Evolutionary conservation across 345 rosid genomes (phyloP).

Genomic region (Excoecaria agallocha): DNA sequence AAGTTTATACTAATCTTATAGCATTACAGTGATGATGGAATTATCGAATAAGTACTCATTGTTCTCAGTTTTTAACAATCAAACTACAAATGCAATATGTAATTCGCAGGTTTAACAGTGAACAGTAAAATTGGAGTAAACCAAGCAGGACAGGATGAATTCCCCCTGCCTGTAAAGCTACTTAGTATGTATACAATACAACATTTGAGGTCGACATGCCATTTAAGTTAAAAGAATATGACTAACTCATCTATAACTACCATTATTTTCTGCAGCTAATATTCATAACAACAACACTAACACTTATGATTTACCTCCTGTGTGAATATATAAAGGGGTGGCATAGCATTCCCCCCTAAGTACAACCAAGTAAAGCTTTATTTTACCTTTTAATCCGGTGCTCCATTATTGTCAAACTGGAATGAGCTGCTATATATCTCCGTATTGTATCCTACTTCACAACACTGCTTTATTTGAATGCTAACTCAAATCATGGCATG

Average conservation of each 20-base stretch:
- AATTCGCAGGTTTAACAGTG: not conserved
- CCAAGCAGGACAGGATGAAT: not conserved
- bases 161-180: not conserved
- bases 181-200: not conserved
- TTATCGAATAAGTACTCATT: too few relatives aligned
- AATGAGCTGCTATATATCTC: not conserved
- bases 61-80: too few relatives aligned
- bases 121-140: not conserved
- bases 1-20: too few relatives aligned
- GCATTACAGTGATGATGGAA: too few relatives aligned
- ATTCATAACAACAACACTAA: not conserved
- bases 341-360: not conserved
- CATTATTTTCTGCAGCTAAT: not conserved
- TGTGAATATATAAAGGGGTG: not conserved
- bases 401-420: not conserved
- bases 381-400: not conserved
- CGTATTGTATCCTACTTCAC: not conserved
- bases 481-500: not conserved
- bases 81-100: too few relatives aligned
- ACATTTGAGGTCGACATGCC: not conserved
- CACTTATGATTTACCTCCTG: not conserved
- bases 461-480: not conserved
- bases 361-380: not conserved
- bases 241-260: not conserved
- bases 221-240: not conserved